Evolutionary conservation across 2,329 filamentous ascomycete genomes (phyloP), one percentile per base, ranked within the genome.

Genomic region (Pezicula neosporulosa): DNA sequence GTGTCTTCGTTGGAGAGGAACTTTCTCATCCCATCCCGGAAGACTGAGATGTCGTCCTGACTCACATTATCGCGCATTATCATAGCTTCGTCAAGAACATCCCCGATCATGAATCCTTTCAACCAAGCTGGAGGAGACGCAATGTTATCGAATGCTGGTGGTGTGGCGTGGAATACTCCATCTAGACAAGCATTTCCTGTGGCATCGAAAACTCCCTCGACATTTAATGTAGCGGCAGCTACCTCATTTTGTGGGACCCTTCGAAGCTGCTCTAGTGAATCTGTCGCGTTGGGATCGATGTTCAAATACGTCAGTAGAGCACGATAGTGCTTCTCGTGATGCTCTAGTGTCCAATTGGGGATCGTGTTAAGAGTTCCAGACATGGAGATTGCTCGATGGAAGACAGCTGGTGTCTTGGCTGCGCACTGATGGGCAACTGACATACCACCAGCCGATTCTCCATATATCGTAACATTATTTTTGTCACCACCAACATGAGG

Each of bases 391-490:
- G 39, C 39, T 13, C 21, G 39, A 18, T 43, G 39, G 21, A 43
- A 43, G 12, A 18, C 19, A 2, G 15, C 12, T 43, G 39, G n/a
- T 13, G 12, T 15, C 3, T 13, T 2, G 9, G 39, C 39, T 21
- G 19, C 18, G 13, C 12, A 15, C 21, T 43, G 39, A 18, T 43
- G 12, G 13, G n/a, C 21, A 15, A 43, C 21, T 4, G 39, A 43
- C 12, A 43, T 21, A 13, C 44, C 44, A 30, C 44, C 44, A 12
- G 44, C 44, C 13, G 21, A 74, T 53, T 76, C 68, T 18, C 75
- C 75, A 16, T 68, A 57, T 9, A 68, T 53, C 1, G 62, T 65
- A 24, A 65, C 51, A 30, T 48, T 51, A 2, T 51, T 39, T 10
- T 59, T 56, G 45, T 67, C 59, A 7, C 64, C 63, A 3, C 63